phyloP scores from a whole-genome alignment of 345 rosid species.

The Gossypium herbaceum region DNA sequence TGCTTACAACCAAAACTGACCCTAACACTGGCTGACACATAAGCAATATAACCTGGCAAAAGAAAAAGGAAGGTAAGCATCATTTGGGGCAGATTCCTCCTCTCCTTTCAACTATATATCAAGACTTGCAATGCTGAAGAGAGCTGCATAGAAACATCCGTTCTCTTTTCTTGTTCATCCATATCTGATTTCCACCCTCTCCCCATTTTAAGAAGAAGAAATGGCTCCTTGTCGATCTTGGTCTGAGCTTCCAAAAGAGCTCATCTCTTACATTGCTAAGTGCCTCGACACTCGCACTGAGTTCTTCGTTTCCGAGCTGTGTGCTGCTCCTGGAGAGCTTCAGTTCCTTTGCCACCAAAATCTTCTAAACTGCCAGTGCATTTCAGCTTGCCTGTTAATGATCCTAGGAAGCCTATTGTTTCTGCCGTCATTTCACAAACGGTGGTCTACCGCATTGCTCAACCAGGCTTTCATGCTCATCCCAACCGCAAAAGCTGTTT shows the following conservation, averaged over 20 bases:
- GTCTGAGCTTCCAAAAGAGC: slow-evolving; percentile 15
- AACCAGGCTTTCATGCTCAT: not conserved
- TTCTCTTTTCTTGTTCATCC: not conserved
- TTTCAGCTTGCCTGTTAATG: not conserved
- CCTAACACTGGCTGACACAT: not conserved
- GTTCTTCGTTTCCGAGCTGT: slow-evolving; percentile 15
- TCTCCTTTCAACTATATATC: not conserved
- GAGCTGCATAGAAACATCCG: not conserved
- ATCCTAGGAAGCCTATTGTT: not conserved
- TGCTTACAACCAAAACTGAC: not conserved
- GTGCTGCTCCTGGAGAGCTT: slow-evolving; percentile 13
- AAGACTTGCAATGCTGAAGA: not conserved
- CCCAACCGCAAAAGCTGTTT: slow-evolving; percentile 11
- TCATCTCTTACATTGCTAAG: slow-evolving; percentile 7
- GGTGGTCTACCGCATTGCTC: slow-evolving; percentile 12
- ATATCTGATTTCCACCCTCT: not conserved
- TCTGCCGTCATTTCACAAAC: not conserved
- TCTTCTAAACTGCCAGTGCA: not conserved
- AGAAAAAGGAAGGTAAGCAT: not conserved
- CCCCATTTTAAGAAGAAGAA: not conserved
- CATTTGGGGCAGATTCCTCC: slow-evolving; percentile 3
- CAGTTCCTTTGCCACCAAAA: not conserved
- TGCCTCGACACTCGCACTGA: not conserved
- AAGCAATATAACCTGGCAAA: not conserved
- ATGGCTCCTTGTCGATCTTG: not conserved